A percentile compares a stretch with the other conserved stretches of the same genome.
Evolutionary conservation across 1,284 basidiomycete species (phyloP).

Genomic region (Rhizoctonia solani): DNA sequence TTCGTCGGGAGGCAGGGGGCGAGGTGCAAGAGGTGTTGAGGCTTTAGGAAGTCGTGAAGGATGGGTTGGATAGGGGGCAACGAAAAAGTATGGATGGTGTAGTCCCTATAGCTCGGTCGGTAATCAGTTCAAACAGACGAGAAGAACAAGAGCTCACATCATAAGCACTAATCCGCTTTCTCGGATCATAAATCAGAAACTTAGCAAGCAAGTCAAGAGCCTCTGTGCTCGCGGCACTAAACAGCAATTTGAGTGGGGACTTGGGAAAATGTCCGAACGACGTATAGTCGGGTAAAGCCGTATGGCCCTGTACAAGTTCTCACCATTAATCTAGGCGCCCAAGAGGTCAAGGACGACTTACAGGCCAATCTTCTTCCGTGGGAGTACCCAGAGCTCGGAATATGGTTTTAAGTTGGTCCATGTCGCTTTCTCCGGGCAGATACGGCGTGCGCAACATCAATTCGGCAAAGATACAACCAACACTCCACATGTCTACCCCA

Average conservation of each 20-base stretch:
- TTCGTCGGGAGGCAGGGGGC: slow-evolving; percentile 62
- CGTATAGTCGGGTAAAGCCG: slow-evolving; percentile 86
- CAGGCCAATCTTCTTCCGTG: slow-evolving; percentile 96
- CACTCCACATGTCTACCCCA: slow-evolving; percentile 91
- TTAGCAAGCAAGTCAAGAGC: slow-evolving; percentile 82
- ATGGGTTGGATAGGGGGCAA: slow-evolving; percentile 76
- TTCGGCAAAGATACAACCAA: slow-evolving; percentile 95
- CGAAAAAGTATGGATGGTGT: slow-evolving; percentile 75
- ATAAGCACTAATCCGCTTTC: slow-evolving; percentile 77
- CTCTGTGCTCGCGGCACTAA: slow-evolving; percentile 88
- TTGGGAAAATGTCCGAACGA: slow-evolving; percentile 82
- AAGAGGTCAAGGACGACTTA: slow-evolving; percentile 49
- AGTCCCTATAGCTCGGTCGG: slow-evolving; percentile 57
- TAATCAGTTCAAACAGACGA: slow-evolving; percentile 16
- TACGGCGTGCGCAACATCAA: slow-evolving; percentile 94
- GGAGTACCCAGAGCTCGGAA: slow-evolving; percentile 95
- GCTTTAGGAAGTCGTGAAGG: slow-evolving; percentile 84
- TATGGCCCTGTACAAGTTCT: slow-evolving; percentile 70
- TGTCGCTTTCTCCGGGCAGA: slow-evolving; percentile 90
- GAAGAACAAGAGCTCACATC: slow-evolving; percentile 56
- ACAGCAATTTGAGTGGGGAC: slow-evolving; percentile 79
- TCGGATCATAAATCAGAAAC: slow-evolving; percentile 86
- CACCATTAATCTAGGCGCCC: neutral
- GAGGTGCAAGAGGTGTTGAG: slow-evolving; percentile 42
- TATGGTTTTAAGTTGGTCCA: slow-evolving; percentile 94